Evolutionary conservation across 192 early-diverging fungal species (phyloP).

Genomic region (Backusella macrospora): DNA sequence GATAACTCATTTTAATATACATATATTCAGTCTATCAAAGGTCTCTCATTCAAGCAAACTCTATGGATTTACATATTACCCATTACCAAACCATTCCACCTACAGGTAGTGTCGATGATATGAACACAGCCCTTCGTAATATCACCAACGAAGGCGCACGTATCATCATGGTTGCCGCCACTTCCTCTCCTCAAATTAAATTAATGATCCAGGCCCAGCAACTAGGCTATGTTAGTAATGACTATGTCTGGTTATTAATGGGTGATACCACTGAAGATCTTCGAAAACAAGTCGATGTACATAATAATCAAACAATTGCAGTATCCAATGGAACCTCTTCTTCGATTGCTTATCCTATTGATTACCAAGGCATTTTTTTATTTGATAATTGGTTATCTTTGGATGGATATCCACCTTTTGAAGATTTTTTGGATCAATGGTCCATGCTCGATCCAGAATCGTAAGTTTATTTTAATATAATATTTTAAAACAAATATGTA

Average conservation of each 20-base stretch:
- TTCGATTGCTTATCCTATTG: constrained; percentile 7
- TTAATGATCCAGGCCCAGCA: constrained; percentile 44
- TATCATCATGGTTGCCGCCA: constrained; percentile 48
- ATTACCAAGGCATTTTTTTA: constrained; percentile 44
- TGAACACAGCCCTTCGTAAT: constrained; percentile 27
- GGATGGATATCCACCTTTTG: constrained; percentile 50
- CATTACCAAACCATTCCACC: constrained; percentile 44
- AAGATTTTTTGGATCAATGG: constrained; percentile 49
- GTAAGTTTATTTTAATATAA: constrained; percentile 32
- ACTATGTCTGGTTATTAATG: constrained; percentile 51
- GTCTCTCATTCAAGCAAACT: constrained; percentile 30
- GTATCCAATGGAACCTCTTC: not conserved
- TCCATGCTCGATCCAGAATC: constrained; percentile 38
- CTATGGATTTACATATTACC: constrained; percentile 39
- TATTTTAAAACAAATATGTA: too few relatives aligned
- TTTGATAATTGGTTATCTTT: constrained; percentile 51
- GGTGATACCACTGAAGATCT: constrained; percentile 39
- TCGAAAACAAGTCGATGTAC: constrained; percentile 13
- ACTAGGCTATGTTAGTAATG: constrained; percentile 35
- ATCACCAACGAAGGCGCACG: constrained; percentile 42
- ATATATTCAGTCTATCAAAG: constrained; percentile 45
- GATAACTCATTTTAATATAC: not conserved
- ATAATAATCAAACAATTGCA: constrained; percentile 7
- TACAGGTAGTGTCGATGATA: constrained; percentile 30
- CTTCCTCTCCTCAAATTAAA: constrained; percentile 34